phyloP scores from a whole-genome alignment of 148 eudicot species.

The Gaultheria prostrata region DNA sequence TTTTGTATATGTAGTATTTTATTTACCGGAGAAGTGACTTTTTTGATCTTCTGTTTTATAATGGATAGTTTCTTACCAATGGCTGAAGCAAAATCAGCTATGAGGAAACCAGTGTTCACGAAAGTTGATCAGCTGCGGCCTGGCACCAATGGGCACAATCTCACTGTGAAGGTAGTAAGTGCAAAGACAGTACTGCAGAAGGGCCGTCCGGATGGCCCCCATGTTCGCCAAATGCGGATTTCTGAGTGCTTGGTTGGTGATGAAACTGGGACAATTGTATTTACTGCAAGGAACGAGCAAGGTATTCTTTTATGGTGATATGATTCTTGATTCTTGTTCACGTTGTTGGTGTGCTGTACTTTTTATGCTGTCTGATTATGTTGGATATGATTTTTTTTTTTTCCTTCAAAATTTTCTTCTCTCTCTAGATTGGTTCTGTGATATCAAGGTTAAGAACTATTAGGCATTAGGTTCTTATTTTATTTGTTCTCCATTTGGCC shows the following conservation, averaged over 20 bases:
- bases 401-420: not conserved
- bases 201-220: conserved; percentile 43
- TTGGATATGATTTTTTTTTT: not conserved
- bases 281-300: conserved; percentile 67
- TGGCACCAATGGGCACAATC: conserved; percentile 50
- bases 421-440: not conserved
- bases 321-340: not conserved
- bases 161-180: conserved; percentile 54
- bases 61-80: conserved; percentile 1
- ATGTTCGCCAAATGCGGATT: conserved; percentile 37
- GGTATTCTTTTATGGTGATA: conserved; percentile 29
- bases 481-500: not conserved
- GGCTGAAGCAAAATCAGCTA: conserved; percentile 29
- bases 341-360: not conserved
- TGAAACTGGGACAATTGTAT: conserved; percentile 60
- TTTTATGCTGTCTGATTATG: not conserved
- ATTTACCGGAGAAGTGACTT: not conserved
- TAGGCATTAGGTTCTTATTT: not conserved
- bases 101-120: conserved; percentile 62
- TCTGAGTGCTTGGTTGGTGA: conserved; percentile 67
- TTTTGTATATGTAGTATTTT: not conserved
- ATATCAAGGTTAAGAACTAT: not conserved
- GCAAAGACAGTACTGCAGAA: conserved; percentile 44
- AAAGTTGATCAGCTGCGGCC: conserved; percentile 58
- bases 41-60: not conserved